Percentiles rank a stretch among this genome's conserved stretches.
Conservation (phyloP, 2,329 filamentous ascomycete species). For the Hymenoscyphus occultus region DNA sequence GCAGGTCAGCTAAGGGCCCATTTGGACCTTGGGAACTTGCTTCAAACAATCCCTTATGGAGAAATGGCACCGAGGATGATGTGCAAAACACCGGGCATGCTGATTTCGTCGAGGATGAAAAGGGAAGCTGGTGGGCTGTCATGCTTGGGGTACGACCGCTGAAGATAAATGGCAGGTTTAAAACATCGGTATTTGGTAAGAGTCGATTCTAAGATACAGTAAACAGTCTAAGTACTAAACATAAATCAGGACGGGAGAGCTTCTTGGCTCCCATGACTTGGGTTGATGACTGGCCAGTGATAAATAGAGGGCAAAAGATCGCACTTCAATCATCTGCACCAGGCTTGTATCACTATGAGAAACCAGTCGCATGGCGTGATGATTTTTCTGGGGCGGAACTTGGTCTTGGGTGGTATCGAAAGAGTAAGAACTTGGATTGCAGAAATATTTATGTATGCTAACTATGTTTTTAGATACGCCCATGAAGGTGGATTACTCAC, state of each 20-base stretch:
- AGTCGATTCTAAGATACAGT: not conserved
- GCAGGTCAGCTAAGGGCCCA: conserved; percentile 48
- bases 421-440: conserved; percentile 30
- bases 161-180: conserved; percentile 1
- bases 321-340: not conserved
- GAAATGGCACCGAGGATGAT: conserved; percentile 48
- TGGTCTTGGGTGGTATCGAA: conserved; percentile 41
- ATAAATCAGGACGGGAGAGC: conserved; percentile 21
- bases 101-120: conserved; percentile 41
- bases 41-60: conserved; percentile 55
- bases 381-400: conserved; percentile 37
- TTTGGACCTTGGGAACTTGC: conserved; percentile 59
- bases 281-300: conserved; percentile 27
- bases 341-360: not conserved
- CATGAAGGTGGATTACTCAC: conserved; percentile 44
- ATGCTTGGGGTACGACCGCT: conserved; percentile 21
- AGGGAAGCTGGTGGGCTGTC: conserved; percentile 45
- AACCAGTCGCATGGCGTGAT: conserved; percentile 35
- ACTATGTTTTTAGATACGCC: conserved; percentile 43
- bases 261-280: conserved; percentile 24
- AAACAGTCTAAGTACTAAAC: conserved; percentile 26
- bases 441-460: not conserved
- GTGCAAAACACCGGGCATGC: conserved; percentile 45
- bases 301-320: conserved; percentile 23
- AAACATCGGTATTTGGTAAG: conserved; percentile 20